These are phyloP conservation scores for Vigna hirtella DNA, from an alignment of 306 rosid species.

Conservation along the genomic window DNA sequence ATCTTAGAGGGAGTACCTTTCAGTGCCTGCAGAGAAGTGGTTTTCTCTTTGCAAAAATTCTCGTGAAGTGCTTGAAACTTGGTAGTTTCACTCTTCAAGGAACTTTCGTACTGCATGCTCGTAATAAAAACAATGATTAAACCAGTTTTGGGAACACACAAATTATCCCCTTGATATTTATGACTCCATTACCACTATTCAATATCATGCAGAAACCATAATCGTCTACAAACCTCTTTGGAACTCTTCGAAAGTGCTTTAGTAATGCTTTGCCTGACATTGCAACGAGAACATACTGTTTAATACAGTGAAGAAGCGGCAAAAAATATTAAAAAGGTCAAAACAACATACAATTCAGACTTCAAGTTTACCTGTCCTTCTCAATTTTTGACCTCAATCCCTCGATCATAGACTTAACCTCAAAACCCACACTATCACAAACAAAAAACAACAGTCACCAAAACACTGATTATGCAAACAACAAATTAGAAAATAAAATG, in stretches of 20 bases:
- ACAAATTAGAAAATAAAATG: not conserved
- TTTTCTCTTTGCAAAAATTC: slow-evolving; percentile 80
- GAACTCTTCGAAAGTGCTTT: slow-evolving; percentile 94
- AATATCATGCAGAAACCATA: not conserved
- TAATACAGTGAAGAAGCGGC: slow-evolving; percentile 8
- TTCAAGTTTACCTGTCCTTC: slow-evolving; percentile 79
- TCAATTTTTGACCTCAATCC: slow-evolving; percentile 82
- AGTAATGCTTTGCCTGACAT: slow-evolving; percentile 79
- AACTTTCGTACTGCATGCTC: slow-evolving; percentile 73
- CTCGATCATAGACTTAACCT: slow-evolving; percentile 72
- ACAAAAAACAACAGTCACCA: slow-evolving; percentile 36
- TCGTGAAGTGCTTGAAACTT: slow-evolving; percentile 84
- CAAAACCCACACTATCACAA: slow-evolving; percentile 77
- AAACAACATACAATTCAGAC: not conserved
- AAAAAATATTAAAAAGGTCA: not conserved
- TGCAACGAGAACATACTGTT: slow-evolving; percentile 14
- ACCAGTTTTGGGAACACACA: slow-evolving; percentile 32
- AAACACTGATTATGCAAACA: not conserved
- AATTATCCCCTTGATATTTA: slow-evolving; percentile 12
- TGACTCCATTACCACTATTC: slow-evolving; percentile 5
- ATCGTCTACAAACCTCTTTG: slow-evolving; percentile 74
- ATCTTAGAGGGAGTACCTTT: slow-evolving; percentile 59
- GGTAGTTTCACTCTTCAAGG: slow-evolving; percentile 74
- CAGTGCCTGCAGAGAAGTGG: slow-evolving; percentile 73
- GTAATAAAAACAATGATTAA: slow-evolving; percentile 38